A percentile compares a stretch with the other conserved stretches of the same genome.
phyloP scores from a whole-genome alignment of 2,329 filamentous ascomycete species.

The Aureobasidium uvarum region DNA sequence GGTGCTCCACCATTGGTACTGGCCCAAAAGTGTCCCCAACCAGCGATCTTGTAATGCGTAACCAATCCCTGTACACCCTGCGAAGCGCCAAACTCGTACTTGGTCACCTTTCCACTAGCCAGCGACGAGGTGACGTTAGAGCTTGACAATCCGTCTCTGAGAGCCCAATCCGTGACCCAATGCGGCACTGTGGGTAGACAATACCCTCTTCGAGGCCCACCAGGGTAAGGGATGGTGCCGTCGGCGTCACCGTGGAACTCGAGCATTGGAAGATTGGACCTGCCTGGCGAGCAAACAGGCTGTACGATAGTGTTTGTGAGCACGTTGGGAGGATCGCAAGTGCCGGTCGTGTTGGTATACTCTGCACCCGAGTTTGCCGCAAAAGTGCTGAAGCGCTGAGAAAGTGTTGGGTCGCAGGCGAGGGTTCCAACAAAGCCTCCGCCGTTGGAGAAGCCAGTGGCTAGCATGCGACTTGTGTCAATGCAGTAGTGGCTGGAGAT shows the following conservation, averaged over 20 bases:
- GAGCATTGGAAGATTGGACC: constrained; percentile 40
- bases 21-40: constrained; percentile 45
- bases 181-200: constrained; percentile 23
- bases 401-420: constrained; percentile 47
- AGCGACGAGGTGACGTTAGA: constrained; percentile 35
- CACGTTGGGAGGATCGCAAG: constrained; percentile 30
- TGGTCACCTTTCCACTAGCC: constrained; percentile 33
- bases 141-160: constrained; percentile 36
- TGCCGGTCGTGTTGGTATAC: constrained; percentile 37
- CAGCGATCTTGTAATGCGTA: constrained; percentile 43
- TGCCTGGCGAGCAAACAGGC: constrained; percentile 29
- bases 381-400: constrained; percentile 49
- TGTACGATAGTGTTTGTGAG: constrained; percentile 32
- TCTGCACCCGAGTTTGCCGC: constrained; percentile 49
- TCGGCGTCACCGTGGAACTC: constrained; percentile 48
- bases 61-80: constrained; percentile 37
- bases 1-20: constrained; percentile 32
- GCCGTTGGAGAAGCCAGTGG: constrained; percentile 55
- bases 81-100: constrained; percentile 35
- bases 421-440: constrained; percentile 51
- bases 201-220: constrained; percentile 30
- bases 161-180: constrained; percentile 40
- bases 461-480: constrained; percentile 47
- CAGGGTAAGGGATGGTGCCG: constrained; percentile 42
- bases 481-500: constrained; percentile 45